Conservation (phyloP, 805 yeast genomes). For the Saccharomycopsis synnaedendra region DNA sequence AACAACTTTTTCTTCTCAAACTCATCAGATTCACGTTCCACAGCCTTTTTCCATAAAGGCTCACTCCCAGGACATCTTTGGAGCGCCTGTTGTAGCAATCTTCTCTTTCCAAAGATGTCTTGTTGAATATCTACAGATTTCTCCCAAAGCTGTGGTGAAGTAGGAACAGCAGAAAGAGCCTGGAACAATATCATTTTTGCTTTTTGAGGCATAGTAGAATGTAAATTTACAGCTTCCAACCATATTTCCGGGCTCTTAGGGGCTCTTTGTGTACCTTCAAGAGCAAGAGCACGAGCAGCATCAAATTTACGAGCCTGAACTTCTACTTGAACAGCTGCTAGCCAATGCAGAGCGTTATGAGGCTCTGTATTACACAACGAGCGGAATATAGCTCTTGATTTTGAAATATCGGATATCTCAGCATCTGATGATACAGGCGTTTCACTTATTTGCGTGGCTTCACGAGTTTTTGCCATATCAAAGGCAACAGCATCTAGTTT, state of each 20-base stretch:
- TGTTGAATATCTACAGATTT: constrained; percentile 58
- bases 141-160: constrained; percentile 59
- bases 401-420: constrained; percentile 42
- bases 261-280: constrained; percentile 64
- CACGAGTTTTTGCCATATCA: constrained; percentile 23
- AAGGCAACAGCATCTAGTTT: constrained; percentile 33
- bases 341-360: constrained; percentile 66
- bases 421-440: constrained; percentile 27
- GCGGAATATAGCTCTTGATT: constrained; percentile 48
- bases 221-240: constrained; percentile 67
- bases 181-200: constrained; percentile 53
- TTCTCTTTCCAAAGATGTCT: constrained; percentile 39
- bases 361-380: constrained; percentile 69
- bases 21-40: constrained; percentile 44
- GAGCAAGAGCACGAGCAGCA: constrained; percentile 49
- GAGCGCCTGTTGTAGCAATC: constrained; percentile 60
- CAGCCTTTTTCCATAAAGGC: constrained; percentile 57
- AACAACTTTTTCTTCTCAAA: constrained; percentile 43
- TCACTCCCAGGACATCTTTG: constrained; percentile 48
- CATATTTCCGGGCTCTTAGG: constrained; percentile 65
- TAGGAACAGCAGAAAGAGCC: constrained; percentile 47
- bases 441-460: constrained; percentile 30
- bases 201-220: constrained; percentile 30
- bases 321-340: constrained; percentile 75
- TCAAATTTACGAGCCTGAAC: constrained; percentile 44